Conservation (phyloP, 192 early-diverging fungal genomes). For the Linnemannia zychae region DNA sequence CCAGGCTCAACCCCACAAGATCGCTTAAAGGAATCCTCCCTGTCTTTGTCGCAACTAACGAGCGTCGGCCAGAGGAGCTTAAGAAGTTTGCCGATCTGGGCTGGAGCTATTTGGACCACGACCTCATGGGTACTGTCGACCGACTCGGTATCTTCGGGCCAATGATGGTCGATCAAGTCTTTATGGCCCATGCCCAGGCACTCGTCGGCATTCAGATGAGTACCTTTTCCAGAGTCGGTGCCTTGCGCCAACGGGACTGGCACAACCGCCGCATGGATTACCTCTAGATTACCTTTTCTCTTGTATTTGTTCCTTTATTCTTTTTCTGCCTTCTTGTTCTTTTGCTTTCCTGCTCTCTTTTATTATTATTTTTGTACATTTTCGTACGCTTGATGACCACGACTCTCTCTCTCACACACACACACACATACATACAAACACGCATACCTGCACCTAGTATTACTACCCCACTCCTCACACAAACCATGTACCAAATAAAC, state of each 20-base stretch:
- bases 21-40: conserved; percentile 32
- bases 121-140: conserved; percentile 36
- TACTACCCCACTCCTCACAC: no score
- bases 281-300: conserved; percentile 19
- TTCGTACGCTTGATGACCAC: background rate
- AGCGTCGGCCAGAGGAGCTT: conserved; percentile 44
- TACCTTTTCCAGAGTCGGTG: conserved; percentile 55
- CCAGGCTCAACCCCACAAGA: conserved; percentile 15
- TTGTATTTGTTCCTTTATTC: background rate
- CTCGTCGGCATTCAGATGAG: conserved; percentile 54
- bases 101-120: conserved; percentile 48
- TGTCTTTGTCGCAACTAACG: conserved; percentile 55
- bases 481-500: no score
- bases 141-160: conserved; percentile 50
- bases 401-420: no score
- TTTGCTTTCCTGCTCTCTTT: background rate
- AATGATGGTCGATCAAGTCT: conserved; percentile 49
- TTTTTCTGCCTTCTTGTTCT: background rate
- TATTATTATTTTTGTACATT: background rate
- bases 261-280: conserved; percentile 37
- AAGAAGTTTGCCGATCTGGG: conserved; percentile 55
- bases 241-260: conserved; percentile 48
- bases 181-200: conserved; percentile 44
- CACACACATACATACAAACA: background rate
- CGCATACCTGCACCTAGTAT: background rate